These are phyloP conservation scores for Cutaneotrichosporon arboriforme DNA, from an alignment of 1,284 basidiomycete species.

Conservation along the genomic window DNA sequence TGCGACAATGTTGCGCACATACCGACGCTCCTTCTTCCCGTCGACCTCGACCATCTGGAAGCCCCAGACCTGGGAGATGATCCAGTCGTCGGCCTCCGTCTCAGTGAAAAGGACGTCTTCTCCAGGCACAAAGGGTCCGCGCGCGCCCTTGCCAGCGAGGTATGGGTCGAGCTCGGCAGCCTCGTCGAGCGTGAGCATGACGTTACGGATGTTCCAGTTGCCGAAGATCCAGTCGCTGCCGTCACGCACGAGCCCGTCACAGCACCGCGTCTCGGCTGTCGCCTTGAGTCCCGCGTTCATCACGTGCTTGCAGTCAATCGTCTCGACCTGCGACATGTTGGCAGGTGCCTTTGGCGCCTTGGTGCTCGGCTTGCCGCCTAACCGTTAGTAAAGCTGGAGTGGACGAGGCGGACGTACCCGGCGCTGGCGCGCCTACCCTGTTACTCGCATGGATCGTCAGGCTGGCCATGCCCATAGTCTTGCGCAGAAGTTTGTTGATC, in stretches of 20 bases:
- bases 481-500: constrained; percentile 6
- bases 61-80: constrained; percentile 9
- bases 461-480: constrained; percentile 1
- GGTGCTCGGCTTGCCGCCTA: constrained; percentile 1
- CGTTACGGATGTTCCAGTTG: constrained; percentile 1
- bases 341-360: background rate
- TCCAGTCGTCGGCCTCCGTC: constrained; percentile 3
- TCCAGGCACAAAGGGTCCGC: constrained; percentile 7
- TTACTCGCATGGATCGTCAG: constrained; percentile 4
- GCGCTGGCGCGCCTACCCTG: too few relatives aligned
- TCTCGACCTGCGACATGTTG: background rate
- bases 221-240: constrained; percentile 11
- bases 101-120: background rate
- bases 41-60: constrained; percentile 4
- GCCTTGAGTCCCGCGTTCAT: constrained; percentile 9
- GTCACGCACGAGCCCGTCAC: constrained; percentile 4
- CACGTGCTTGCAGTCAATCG: constrained; percentile 6
- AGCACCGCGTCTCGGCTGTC: constrained; percentile 6
- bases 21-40: constrained; percentile 3
- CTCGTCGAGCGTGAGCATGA: constrained; percentile 1
- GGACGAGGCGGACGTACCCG: too few relatives aligned
- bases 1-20: constrained; percentile 7
- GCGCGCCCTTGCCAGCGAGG: constrained; percentile 4
- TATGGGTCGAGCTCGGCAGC: constrained; percentile 1
- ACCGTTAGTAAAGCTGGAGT: too few relatives aligned